Base-by-base conservation (phyloP, 148 eudicot species). In the Polygonum maritimum region DNA sequence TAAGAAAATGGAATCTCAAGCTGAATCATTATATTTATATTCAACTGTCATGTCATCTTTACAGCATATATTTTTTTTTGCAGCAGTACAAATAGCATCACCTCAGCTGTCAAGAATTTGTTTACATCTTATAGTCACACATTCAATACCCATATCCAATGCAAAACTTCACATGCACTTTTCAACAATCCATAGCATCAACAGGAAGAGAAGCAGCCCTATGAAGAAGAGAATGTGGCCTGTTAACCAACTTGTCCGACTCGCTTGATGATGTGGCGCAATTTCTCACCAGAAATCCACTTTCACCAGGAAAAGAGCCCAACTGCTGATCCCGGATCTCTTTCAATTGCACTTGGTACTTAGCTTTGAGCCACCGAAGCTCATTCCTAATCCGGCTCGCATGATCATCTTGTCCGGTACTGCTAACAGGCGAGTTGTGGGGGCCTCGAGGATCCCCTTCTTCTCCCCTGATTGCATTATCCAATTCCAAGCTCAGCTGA, bases 121-220 rank as follows among this genome's bases (percentile, higher is more conserved):
- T 63, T 31, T 63, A 63, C 69, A 63, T 33, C 18, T 63, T 35
- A 67, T 36, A 65, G 14, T 14, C 40, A 60, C 69, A 65, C 4
- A 14, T 65, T 35, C 71, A 65, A 8, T 26, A 60, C 10, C 11
- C 69, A 60, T 60, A 60, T 60, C 69, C 69, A 60, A 15, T 67
- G 71, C 71, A 67, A 67, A 33, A 36, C 38, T 18, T 1, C 15
- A 4, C 63, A 69, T 33, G 35, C 0, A n/a, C 48, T 38, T 45
- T 75, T 85, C 76, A 89, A 51, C 83, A 80, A 67, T 91, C 92
- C 72, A 87, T 81, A 62, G 92, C 85, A 85, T 91, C 92, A 78
- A 89, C 89, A 1, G 97, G 94, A 39, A 91, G 88, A 75, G 97
- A 91, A 75, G 83, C 82, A 35, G 98, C 87, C 78, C 96, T 81